Percentiles rank a stretch among this genome's conserved stretches.
Conservation (phyloP, 1,284 basidiomycete species). For the Chalciporus piperatoides region DNA sequence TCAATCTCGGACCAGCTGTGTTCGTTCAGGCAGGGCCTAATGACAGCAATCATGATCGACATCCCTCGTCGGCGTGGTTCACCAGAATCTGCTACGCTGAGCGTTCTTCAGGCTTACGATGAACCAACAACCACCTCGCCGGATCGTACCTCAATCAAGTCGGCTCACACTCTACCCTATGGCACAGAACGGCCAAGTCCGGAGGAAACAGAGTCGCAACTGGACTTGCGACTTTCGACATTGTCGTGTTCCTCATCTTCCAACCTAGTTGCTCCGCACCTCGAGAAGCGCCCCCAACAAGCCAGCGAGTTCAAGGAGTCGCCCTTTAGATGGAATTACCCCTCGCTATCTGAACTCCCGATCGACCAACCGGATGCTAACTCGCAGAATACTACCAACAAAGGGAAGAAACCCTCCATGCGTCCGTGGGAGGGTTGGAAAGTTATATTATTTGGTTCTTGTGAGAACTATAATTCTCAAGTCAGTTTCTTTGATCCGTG, state of each 20-base stretch:
- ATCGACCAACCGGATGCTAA: conserved; percentile 3
- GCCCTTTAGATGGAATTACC: conserved; percentile 32
- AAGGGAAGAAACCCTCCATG: conserved; percentile 10
- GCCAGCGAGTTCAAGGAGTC: conserved; percentile 29
- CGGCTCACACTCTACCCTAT: neutral
- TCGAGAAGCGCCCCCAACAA: conserved; percentile 8
- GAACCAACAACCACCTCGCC: conserved; percentile 5
- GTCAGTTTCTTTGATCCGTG: neutral
- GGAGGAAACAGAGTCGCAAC: conserved; percentile 17
- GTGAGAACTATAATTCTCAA: conserved; percentile 36
- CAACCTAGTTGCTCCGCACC: conserved; percentile 22
- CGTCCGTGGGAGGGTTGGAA: conserved; percentile 49
- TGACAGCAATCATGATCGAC: conserved; percentile 13
- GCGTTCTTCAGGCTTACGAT: conserved; percentile 29
- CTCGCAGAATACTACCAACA: neutral
- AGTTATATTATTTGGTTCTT: conserved; percentile 52
- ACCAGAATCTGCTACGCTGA: conserved; percentile 31
- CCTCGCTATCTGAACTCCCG: conserved; percentile 24
- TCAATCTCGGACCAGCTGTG: conserved; percentile 5
- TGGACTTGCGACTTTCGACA: conserved; percentile 26
- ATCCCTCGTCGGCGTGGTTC: conserved; percentile 16
- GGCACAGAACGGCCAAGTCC: conserved; percentile 10
- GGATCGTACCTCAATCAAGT: neutral
- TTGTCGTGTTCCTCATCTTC: conserved; percentile 25
- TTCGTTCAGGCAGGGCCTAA: conserved; percentile 10